Evolutionary conservation across 495 filamentous ascomycete species (phyloP), one percentile per base, ranked within the genome.

Genomic region (Xylaria acuta): DNA sequence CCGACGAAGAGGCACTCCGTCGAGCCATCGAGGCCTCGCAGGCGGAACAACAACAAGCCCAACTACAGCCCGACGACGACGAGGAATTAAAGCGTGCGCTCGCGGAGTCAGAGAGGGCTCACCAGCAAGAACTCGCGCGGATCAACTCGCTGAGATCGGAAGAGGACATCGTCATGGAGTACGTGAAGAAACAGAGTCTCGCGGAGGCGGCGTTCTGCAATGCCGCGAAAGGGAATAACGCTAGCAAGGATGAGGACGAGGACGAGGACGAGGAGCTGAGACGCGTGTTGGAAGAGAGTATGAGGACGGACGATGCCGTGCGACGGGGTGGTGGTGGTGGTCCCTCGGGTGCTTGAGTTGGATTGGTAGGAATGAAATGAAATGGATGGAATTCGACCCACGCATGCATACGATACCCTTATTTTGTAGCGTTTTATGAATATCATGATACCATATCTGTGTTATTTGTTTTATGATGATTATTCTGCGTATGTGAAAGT

Each of bases 181-280:
- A 92, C 78, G 86, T 93, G n/a, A 92, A 90, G 83, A 90, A 88
- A 80, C 91, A 94, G 80, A 94, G 92, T 80, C 75, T 93, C 27
- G 85, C 86, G 0, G 92, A 94, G 81, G 88, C 89, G 67, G 84
- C 88, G 73, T 86, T 84, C 76, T 77, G 81, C 47, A 11, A 59
- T 36, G 75, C 70, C 20, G 67, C 74, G 9, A 76, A 78, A 56
- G 66, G 71, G 27, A 72, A 67, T 9, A 72, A 65, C 12, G 27
- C 16, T 8, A 64, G 64, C 32, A 77, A 65, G 8, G 75, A 59
- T 14, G 75, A 58, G n/a, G 79, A 79, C 11, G 47, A 77, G 75
- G 83, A 78, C 1, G 77, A 82, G 40, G 82, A 86, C 47, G 86
- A 84, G 70, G 84, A 85, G 47, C 74, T 88, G 69, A 82, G 72